Conservation (phyloP, 257 asterid species). For the Forsythia suspensa region DNA sequence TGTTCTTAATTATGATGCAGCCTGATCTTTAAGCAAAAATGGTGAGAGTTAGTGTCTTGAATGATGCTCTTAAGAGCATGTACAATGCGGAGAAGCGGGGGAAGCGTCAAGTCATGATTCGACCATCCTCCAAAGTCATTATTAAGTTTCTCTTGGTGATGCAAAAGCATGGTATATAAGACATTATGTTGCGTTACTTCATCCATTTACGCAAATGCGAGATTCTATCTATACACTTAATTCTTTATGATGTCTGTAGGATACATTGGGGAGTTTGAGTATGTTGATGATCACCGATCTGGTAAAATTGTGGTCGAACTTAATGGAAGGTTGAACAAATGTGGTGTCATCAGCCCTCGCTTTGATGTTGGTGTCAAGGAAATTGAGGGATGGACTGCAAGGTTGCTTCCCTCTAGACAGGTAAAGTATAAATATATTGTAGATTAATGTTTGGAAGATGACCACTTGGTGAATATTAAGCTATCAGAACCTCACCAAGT, state of each 20-base stretch:
- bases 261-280: slow-evolving; percentile 13
- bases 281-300: slow-evolving; percentile 6
- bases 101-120: slow-evolving; percentile 2
- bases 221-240: too few species aligned
- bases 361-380: slow-evolving; percentile 17
- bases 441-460: not conserved
- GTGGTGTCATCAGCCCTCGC: slow-evolving; percentile 14
- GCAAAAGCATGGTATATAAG: slow-evolving; percentile 7
- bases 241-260: not conserved
- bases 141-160: slow-evolving; percentile 15
- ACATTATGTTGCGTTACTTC: not conserved
- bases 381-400: slow-evolving; percentile 15
- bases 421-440: not conserved
- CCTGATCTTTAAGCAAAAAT: not conserved
- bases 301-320: slow-evolving; percentile 10
- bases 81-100: slow-evolving; percentile 12
- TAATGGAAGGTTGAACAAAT: slow-evolving; percentile 8
- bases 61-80: slow-evolving; percentile 16
- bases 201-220: not conserved
- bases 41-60: slow-evolving; percentile 14
- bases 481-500: too few species aligned
- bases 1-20: not conserved
- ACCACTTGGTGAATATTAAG: not conserved
- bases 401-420: slow-evolving; percentile 16
- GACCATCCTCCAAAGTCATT: slow-evolving; percentile 11